phyloP scores from a whole-genome alignment of 768 basidiomycete genomes.

The Podaxis sp. region DNA sequence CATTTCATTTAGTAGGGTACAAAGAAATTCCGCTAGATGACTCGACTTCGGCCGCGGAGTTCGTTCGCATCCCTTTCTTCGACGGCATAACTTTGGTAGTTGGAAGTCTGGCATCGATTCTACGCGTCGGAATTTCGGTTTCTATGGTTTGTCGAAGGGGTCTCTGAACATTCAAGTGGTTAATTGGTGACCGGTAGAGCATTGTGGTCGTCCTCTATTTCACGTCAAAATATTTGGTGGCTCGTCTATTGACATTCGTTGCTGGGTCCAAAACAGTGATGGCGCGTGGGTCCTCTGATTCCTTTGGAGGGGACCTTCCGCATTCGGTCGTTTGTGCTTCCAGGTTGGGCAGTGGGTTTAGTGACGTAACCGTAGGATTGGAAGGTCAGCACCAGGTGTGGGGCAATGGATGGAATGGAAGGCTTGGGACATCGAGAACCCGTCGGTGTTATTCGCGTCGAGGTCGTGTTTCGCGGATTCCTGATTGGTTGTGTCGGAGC shows the following conservation, averaged over 20 bases:
- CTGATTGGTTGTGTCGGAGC: constrained; percentile 3
- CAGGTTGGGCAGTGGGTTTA: background rate
- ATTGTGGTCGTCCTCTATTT: background rate
- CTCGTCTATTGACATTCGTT: background rate
- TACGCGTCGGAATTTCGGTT: constrained; percentile 2
- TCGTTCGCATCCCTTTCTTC: constrained; percentile 4
- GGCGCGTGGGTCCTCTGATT: background rate
- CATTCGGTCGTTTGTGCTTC: background rate
- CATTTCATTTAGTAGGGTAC: background rate
- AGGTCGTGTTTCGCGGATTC: constrained; percentile 9
- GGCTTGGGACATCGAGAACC: background rate
- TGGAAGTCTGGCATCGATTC: background rate
- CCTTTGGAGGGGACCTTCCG: background rate
- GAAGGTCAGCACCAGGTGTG: background rate
- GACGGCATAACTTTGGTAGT: background rate
- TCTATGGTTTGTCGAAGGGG: constrained; percentile 6
- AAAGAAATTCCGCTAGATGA: background rate
- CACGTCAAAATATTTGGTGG: background rate
- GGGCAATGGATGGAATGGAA: background rate
- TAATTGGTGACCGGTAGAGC: background rate
- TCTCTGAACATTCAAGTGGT: background rate
- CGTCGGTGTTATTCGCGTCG: background rate
- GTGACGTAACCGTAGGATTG: background rate
- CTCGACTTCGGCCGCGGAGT: constrained; percentile 5
- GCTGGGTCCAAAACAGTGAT: background rate